phyloP scores from a whole-genome alignment of 495 filamentous ascomycete species.

The Margaritispora aquatica region DNA sequence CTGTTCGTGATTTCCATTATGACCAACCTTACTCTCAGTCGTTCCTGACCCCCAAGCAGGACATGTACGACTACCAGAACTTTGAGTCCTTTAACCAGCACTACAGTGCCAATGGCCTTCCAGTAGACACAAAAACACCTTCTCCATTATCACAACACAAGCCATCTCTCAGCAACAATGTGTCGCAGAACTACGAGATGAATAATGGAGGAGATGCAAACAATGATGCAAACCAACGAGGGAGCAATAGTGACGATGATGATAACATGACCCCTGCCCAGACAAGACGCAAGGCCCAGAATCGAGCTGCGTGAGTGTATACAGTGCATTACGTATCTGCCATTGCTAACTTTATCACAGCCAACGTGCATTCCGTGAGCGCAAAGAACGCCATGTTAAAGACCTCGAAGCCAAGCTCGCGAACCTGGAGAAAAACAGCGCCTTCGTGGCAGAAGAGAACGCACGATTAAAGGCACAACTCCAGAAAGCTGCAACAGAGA shows the following conservation, averaged over 20 bases:
- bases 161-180: conserved; percentile 6
- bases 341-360: conserved; percentile 35
- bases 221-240: conserved; percentile 12
- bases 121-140: conserved; percentile 7
- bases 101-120: conserved; percentile 21
- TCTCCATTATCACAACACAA: conserved; percentile 17
- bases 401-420: conserved; percentile 85
- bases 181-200: conserved; percentile 14
- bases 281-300: conserved; percentile 87
- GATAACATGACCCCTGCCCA: conserved; percentile 72
- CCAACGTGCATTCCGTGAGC: conserved; percentile 93
- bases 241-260: conserved; percentile 40
- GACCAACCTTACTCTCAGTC: conserved; percentile 3
- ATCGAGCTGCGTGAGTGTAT: conserved; percentile 79
- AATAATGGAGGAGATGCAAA: conserved; percentile 7
- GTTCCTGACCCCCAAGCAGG: conserved; percentile 17
- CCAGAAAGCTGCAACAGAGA: conserved; percentile 63
- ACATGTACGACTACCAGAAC: conserved; percentile 15
- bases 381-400: conserved; percentile 89
- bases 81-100: conserved; percentile 32
- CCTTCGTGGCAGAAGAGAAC: conserved; percentile 60
- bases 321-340: not conserved
- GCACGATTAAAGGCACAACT: conserved; percentile 78
- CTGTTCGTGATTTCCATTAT: conserved; percentile 38
- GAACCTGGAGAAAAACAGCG: conserved; percentile 28